Conservation (phyloP, 257 asterid species). For the Ilex aquifolium region DNA sequence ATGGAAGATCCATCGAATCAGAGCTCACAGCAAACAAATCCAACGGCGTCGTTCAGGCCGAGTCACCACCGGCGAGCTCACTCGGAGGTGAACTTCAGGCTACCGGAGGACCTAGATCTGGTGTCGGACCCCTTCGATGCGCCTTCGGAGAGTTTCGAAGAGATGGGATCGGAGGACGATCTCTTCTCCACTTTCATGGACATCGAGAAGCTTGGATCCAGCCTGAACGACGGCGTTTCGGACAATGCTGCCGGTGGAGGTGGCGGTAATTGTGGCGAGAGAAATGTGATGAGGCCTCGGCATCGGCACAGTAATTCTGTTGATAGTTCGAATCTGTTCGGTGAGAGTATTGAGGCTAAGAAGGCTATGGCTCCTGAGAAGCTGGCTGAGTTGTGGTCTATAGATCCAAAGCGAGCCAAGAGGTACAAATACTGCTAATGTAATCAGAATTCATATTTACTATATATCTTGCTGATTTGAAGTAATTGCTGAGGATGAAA, state of each 20-base stretch:
- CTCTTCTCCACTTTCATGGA: slow-evolving; percentile 87
- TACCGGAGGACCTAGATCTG: slow-evolving; percentile 88
- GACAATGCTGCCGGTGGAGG: slow-evolving; percentile 32
- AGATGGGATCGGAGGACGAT: slow-evolving; percentile 94
- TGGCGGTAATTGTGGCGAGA: slow-evolving; percentile 26
- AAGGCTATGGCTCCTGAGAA: slow-evolving; percentile 97
- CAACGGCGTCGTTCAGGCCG: slow-evolving; percentile 31
- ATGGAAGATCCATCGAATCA: slow-evolving; percentile 79
- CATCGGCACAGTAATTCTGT: slow-evolving; percentile 69
- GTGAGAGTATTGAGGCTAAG: slow-evolving; percentile 76
- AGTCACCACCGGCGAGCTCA: slow-evolving; percentile 90
- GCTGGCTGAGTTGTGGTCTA: slow-evolving; percentile 88
- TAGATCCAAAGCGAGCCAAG: slow-evolving; percentile 97
- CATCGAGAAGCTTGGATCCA: slow-evolving; percentile 75
- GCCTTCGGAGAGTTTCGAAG: slow-evolving; percentile 64
- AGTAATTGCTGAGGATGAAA: too few relatives aligned
- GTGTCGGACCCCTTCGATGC: slow-evolving; percentile 59
- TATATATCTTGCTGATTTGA: too few relatives aligned
- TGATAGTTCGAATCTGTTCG: slow-evolving; percentile 63
- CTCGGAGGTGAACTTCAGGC: slow-evolving; percentile 78
- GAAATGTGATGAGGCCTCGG: slow-evolving; percentile 24
- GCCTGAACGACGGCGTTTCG: slow-evolving; percentile 18
- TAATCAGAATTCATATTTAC: too few relatives aligned
- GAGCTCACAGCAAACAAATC: slow-evolving; percentile 17
- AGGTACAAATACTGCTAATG: slow-evolving; percentile 33